Evolutionary conservation across 192 early-diverging fungal genomes (phyloP), one percentile per base, ranked within the genome.

Genomic region (Paraglomus brasilianum): DNA sequence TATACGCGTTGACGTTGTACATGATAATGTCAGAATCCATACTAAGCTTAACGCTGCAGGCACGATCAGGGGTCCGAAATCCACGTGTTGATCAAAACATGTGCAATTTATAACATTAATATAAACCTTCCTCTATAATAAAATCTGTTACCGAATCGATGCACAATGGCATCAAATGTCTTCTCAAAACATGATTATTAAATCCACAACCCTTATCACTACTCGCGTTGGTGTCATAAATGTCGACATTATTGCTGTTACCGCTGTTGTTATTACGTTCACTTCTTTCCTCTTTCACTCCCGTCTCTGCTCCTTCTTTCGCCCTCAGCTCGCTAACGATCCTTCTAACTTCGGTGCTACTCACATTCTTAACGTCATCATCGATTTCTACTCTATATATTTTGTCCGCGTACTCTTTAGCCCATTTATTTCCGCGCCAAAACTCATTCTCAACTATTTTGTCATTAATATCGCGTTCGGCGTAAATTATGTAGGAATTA

Each of bases 391-490:
- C n/a, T 5, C 61, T 63, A 0, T 47, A 6, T 24, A 63, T 10
- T 63, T 63, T 63, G 21, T 46, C 61, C 8, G 2, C 19, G 15
- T 46, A 19, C 11, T 30, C 44, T 43, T 41, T 41, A 22, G 38
- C 3, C 22, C 44, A 47, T 24, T 63, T 45, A 8, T 42, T 63
- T 24, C 41, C 47, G 6, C 36, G 21, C 44, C 19, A 63, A 22
- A 63, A 63, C 8, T 22, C 17, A 30, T 63, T 45, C 36, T 63
- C 61, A 2, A n/a, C 10, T 63, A 36, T 45, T 24, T 46, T n/a
- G 24, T 71, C 77, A 50, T 68, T 70, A 5, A 77, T 76, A 5
- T 75, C 72, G 41, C 84, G 59, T 17, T 83, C 77, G 0, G 84
- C 81, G 38, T 80, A 83, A 44, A 86, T 79, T 21, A 83, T 50